Percentiles rank a stretch among this genome's conserved stretches.
Conservation (phyloP, 768 basidiomycete genomes). For the Lactarius sp. region DNA sequence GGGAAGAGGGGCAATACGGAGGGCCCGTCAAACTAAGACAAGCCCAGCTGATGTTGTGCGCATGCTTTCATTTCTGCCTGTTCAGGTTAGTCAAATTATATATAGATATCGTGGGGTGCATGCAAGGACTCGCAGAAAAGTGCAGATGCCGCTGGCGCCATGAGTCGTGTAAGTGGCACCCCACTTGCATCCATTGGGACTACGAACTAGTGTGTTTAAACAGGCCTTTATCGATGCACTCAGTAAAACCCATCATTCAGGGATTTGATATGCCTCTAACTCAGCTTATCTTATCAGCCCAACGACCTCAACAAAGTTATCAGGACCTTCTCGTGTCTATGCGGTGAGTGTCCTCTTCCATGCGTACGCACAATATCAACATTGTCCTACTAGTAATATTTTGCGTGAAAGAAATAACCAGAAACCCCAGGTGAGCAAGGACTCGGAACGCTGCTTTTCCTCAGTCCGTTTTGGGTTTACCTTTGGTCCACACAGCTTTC, state of each 20-base stretch:
- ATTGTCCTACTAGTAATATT: constrained; percentile 39
- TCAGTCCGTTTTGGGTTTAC: too few species aligned
- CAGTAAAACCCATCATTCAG: constrained; percentile 36
- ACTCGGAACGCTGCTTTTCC: not conserved
- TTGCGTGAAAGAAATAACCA: constrained; percentile 59
- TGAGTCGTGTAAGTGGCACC: constrained; percentile 59
- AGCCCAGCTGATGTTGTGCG: constrained; percentile 87
- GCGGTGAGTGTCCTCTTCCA: constrained; percentile 36
- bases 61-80: constrained; percentile 22
- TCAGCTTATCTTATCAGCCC: constrained; percentile 30
- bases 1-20: constrained; percentile 54
- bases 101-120: constrained; percentile 77
- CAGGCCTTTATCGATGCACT: constrained; percentile 61
- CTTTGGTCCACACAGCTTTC: constrained; percentile 39
- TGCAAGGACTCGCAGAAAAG: constrained; percentile 84
- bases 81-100: not conserved
- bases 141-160: constrained; percentile 77
- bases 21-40: constrained; percentile 50
- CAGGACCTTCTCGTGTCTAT: constrained; percentile 54
- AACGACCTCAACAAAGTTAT: constrained; percentile 57
- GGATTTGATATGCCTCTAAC: not conserved
- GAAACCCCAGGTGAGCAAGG: constrained; percentile 46
- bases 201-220: not conserved
- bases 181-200: not conserved
- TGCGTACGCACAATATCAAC: not conserved